Percentiles rank a stretch among this genome's conserved stretches.
Evolutionary conservation across 768 basidiomycete species (phyloP).

Genomic region (Cantharellus anzutake): DNA sequence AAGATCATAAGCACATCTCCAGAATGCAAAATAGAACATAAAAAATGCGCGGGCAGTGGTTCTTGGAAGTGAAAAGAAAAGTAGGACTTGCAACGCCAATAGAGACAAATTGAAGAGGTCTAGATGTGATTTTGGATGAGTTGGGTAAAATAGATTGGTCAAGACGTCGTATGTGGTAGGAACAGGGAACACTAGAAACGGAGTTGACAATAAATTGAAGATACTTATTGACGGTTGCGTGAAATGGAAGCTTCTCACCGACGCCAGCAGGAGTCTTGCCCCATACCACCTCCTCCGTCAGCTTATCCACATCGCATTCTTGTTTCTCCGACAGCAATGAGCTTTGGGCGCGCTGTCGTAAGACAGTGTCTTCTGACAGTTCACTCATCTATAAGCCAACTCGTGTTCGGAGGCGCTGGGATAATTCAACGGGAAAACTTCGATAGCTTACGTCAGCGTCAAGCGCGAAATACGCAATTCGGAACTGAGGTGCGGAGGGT

Average conservation of each 20-base stretch:
- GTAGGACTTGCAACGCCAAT: conserved; percentile 53
- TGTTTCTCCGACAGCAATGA: too few species aligned
- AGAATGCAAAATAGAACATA: conserved; percentile 79
- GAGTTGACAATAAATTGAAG: conserved; percentile 1
- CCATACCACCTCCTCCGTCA: conserved; percentile 60
- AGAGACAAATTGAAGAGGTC: conserved; percentile 72
- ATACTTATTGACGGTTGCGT: conserved; percentile 8
- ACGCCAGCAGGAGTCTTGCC: conserved; percentile 70
- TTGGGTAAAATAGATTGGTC: conserved; percentile 67
- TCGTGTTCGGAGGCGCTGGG: too few species aligned
- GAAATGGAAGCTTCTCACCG: conserved; percentile 27
- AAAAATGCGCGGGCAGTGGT: conserved; percentile 45
- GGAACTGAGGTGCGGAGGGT: too few species aligned
- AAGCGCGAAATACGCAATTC: too few species aligned
- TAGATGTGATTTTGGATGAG: conserved; percentile 70
- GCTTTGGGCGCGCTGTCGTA: too few species aligned
- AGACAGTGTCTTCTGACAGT: too few species aligned
- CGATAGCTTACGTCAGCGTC: too few species aligned
- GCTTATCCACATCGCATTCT: too few species aligned
- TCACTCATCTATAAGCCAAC: too few species aligned
- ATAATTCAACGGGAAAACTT: too few species aligned
- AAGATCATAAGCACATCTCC: conserved; percentile 79
- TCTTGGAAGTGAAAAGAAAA: conserved; percentile 49
- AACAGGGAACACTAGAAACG: conserved; percentile 59
- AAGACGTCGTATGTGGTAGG: conserved; percentile 84